Conservation (phyloP, 1,284 basidiomycete genomes). For the Cryptococcus floricola region DNA sequence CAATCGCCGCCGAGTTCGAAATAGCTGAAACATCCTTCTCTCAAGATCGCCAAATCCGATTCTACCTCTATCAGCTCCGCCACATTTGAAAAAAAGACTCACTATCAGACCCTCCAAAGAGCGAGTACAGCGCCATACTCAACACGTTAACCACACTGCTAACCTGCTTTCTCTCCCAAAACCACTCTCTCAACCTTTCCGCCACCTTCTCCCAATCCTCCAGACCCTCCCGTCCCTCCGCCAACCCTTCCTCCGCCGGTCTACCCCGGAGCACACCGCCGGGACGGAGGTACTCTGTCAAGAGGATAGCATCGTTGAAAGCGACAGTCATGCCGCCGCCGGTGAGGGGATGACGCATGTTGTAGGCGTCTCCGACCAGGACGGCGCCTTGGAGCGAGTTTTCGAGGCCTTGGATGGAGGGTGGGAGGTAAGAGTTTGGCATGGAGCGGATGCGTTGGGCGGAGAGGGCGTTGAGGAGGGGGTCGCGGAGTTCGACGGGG, state of each 20-base stretch:
- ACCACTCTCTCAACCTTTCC: constrained; percentile 65
- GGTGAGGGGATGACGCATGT: constrained; percentile 98
- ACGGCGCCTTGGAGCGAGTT: constrained; percentile 61
- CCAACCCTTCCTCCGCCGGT: constrained; percentile 12
- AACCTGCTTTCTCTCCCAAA: constrained; percentile 77
- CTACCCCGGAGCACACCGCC: constrained; percentile 4
- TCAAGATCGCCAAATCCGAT: constrained; percentile 65
- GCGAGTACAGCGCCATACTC: constrained; percentile 82
- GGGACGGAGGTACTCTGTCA: constrained; percentile 61
- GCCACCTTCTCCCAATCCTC: constrained; percentile 63
- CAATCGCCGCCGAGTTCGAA: constrained; percentile 91
- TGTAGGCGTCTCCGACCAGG: constrained; percentile 93
- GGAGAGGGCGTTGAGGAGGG: constrained; percentile 62
- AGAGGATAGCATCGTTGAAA: constrained; percentile 72
- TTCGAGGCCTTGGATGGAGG: constrained; percentile 68
- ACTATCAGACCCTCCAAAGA: constrained; percentile 84
- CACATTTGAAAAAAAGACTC: constrained; percentile 28
- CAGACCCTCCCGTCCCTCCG: constrained; percentile 42
- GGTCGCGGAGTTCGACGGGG: constrained; percentile 62
- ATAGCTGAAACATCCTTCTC: constrained; percentile 95
- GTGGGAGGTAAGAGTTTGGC: constrained; percentile 93
- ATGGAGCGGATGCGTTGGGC: constrained; percentile 77
- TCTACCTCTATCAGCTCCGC: constrained; percentile 12
- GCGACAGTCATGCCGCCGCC: constrained; percentile 97
- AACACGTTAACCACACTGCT: constrained; percentile 83